These are phyloP conservation scores for Xylaria hypoxylon DNA, from an alignment of 2,329 filamentous ascomycete genomes.

Conservation along the genomic window DNA sequence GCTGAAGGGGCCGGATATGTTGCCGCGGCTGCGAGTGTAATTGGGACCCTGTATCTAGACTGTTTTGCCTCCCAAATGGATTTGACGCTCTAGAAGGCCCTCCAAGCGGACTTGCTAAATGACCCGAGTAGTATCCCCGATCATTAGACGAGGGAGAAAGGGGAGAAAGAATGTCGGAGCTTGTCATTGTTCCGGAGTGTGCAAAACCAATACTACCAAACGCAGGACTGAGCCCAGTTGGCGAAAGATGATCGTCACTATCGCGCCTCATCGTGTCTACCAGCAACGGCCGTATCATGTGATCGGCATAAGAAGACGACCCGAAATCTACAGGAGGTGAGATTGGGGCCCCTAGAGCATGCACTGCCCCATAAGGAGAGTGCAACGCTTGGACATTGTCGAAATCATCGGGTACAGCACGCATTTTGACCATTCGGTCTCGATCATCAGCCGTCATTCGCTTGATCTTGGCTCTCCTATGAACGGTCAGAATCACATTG, in stretches of 20 bases:
- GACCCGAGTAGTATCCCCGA: constrained; percentile 64
- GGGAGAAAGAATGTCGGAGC: constrained; percentile 67
- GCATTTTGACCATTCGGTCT: constrained; percentile 78
- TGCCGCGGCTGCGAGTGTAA: constrained; percentile 60
- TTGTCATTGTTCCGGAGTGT: constrained; percentile 62
- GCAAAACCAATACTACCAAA: constrained; percentile 76
- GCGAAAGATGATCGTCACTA: constrained; percentile 74
- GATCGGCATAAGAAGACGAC: constrained; percentile 64
- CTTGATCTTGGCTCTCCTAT: constrained; percentile 77
- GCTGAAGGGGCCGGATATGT: constrained; percentile 64
- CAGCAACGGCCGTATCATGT: constrained; percentile 75
- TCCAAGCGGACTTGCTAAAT: constrained; percentile 61
- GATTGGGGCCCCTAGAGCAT: constrained; percentile 62
- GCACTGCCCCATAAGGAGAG: constrained; percentile 73
- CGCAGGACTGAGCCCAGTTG: constrained; percentile 73
- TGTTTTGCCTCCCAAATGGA: constrained; percentile 64
- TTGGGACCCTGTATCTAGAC: constrained; percentile 59
- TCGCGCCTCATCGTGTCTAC: constrained; percentile 74
- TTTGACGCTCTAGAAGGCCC: constrained; percentile 63
- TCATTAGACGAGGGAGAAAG: constrained; percentile 67
- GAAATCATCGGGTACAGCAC: constrained; percentile 76
- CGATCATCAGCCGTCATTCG: constrained; percentile 76
- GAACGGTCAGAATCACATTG: constrained; percentile 40
- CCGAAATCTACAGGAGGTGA: constrained; percentile 63
- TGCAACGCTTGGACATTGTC: constrained; percentile 77